Base-by-base conservation (phyloP, 208 protist genomes). In the Crithidia sp. region DNA sequence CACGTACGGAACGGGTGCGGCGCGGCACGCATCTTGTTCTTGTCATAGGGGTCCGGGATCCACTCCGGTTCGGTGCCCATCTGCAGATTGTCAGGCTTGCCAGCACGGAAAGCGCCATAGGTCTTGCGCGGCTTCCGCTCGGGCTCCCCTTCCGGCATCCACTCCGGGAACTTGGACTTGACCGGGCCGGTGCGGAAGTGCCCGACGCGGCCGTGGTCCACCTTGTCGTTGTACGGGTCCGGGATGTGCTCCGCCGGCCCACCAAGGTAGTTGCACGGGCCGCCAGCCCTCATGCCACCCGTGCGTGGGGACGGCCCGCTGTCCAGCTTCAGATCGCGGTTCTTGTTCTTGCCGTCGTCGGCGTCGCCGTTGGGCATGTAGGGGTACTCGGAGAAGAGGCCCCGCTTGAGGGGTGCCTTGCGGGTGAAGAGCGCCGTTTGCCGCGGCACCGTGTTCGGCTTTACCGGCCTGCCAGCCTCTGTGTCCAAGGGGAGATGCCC, bases 11-110 rank as follows among this genome's bases (percentile, higher is more conserved):
- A 95, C 12, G 90, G 93, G 39, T 86, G 77, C 17, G 74, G 60
- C 5, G 83, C 59, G 64, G 80, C 83, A 72, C 87, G 87, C 52
- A 97, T 82, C 36, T 67, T 50, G 10, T 67, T 81, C 67, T 91
- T 85, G 68, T 88, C 71, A 55, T 92, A 91, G 61, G 93, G 93
- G 72, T 97, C 91, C 3, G 93, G 93, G 50, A 95, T 91, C 88
- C 89, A 94, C 79, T 94, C 88, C 60, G 82, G 69, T 59, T 92
- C 86, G 37, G 85, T 87, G 53, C 86, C 89, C 73, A 92, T 83
- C 49, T 74, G 69, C 68, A 81, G 76, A 36, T 44, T 62, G 47
- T 74, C 69, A 40, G 76, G 76, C 74, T 95, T 95, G 67, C 92
- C 90, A 5, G 89, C 90, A 65, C 84, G 79, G 71, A 97, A 95